phyloP scores from a whole-genome alignment of 345 rosid species.

The Acer campestre region DNA sequence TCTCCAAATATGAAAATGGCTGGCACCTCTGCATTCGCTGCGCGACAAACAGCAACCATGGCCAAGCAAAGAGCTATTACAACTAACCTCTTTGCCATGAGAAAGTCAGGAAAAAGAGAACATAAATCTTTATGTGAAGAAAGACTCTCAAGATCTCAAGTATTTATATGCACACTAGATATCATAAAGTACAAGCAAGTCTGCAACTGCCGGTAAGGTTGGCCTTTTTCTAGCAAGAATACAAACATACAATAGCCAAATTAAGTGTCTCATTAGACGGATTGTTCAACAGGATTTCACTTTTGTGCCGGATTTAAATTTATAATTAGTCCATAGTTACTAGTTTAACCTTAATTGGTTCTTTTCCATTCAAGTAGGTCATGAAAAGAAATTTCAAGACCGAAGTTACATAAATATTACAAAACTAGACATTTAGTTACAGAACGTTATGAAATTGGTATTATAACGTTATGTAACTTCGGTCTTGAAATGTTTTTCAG shows the following conservation, averaged over 20 bases:
- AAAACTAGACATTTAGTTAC: too few species aligned
- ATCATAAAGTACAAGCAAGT: slow-evolving; percentile 10
- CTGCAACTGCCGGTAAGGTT: slow-evolving; percentile 14
- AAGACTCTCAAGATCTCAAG: not conserved
- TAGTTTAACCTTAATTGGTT: too few species aligned
- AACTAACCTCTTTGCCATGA: slow-evolving; percentile 26
- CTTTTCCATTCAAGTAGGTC: too few species aligned
- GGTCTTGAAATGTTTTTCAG: too few species aligned
- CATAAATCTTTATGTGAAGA: not conserved
- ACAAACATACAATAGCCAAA: slow-evolving; percentile 5
- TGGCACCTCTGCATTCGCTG: slow-evolving; percentile 33
- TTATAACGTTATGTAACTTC: too few species aligned
- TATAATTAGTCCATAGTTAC: not conserved
- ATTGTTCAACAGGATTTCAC: not conserved
- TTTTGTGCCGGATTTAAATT: not conserved
- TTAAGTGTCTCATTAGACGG: not conserved
- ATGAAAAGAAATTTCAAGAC: too few species aligned
- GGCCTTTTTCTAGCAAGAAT: not conserved
- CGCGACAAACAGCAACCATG: not conserved
- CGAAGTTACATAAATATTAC: too few species aligned
- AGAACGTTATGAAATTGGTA: too few species aligned
- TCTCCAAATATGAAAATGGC: slow-evolving; percentile 53
- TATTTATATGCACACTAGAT: slow-evolving; percentile 19
- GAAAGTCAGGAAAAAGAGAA: not conserved
- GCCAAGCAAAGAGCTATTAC: slow-evolving; percentile 17